These are phyloP conservation scores for Thamnidium elegans DNA, from an alignment of 192 early-diverging fungal species.

Conservation along the genomic window DNA sequence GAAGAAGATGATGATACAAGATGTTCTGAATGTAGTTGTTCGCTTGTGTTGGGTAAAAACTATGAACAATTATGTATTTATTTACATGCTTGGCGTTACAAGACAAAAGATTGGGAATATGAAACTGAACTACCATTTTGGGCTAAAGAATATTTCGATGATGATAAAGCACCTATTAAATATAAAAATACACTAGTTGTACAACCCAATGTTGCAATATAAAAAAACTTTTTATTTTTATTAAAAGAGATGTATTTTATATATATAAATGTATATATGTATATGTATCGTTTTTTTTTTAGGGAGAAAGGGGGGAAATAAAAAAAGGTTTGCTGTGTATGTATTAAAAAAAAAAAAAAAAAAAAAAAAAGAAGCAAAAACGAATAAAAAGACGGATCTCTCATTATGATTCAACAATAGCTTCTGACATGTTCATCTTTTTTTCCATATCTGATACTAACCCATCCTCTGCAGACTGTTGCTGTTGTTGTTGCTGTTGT, in stretches of 20 bases:
- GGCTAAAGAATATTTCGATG: slow-evolving; percentile 56
- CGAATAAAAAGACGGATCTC: too few species aligned
- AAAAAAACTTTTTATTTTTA: neutral
- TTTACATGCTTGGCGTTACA: slow-evolving; percentile 89
- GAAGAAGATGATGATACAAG: slow-evolving; percentile 11
- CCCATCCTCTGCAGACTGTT: neutral
- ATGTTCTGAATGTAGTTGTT: slow-evolving; percentile 58
- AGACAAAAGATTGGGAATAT: slow-evolving; percentile 69
- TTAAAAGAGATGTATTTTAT: neutral
- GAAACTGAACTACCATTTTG: slow-evolving; percentile 81
- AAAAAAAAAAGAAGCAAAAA: too few species aligned
- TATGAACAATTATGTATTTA: slow-evolving; percentile 80
- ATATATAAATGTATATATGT: neutral
- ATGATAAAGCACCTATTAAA: neutral
- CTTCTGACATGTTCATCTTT: slow-evolving; percentile 9
- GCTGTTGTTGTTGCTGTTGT: neutral
- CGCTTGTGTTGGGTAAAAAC: slow-evolving; percentile 61
- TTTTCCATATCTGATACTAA: slow-evolving; percentile 9
- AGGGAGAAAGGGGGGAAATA: too few species aligned
- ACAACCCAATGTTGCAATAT: neutral
- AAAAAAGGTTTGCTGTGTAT: too few species aligned
- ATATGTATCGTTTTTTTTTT: neutral
- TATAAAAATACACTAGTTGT: neutral
- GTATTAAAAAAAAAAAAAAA: too few species aligned
- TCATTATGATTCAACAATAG: neutral